Base-by-base conservation (phyloP, 352 stramenopile genomes). In the Globisporangium barbulae region DNA sequence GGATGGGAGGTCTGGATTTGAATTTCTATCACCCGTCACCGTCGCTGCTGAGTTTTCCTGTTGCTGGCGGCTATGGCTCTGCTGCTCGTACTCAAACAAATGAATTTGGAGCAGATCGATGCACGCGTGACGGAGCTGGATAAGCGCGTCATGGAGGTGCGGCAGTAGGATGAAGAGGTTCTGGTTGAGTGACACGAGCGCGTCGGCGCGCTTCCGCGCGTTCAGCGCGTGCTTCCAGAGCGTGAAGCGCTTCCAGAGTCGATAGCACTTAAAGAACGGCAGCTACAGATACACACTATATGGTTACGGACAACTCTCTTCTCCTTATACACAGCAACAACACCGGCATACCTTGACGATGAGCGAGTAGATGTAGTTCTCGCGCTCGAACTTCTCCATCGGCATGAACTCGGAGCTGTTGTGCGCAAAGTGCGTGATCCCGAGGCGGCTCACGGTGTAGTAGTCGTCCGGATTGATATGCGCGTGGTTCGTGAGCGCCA, bases 231-330 rank as follows among this genome's bases (percentile, higher is more conserved):
- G 79, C 39, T 91, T 93, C 94, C 94, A 98, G 17, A 93, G 71
- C 5, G 64, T 78, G 63, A 98, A 98, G 28, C 71, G 79, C 64
- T 98, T 98, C 93, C 93, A 98, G 21, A 79, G 48, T 6, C 83
- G 81, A 75, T 97, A 98, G 19, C 83, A 81, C 48, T 76, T 81
- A 69, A 98, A 98, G 72, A 98, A 98, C 7, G 81, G 75, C n/a
- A 93, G 63, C 81, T 93, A 52, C 21, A 56, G 17, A 61, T 22
- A 48, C 39, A 44, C 39, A 44, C 10, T 19, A 19, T 17, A 13
- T 8, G 7, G 3, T 19, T 13, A 44, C 45, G 30, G 5, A 0
- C 45, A 52, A n/a, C 31, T 37, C 31, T 9, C 31, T 37, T 10
- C 8, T 3, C 31, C 31, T 3, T 37, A 7, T 37, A 10, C 31